Percentiles rank a stretch among this genome's conserved stretches.
Evolutionary conservation across 495 filamentous ascomycete genomes (phyloP).

Genomic region (Penicillium taxi): DNA sequence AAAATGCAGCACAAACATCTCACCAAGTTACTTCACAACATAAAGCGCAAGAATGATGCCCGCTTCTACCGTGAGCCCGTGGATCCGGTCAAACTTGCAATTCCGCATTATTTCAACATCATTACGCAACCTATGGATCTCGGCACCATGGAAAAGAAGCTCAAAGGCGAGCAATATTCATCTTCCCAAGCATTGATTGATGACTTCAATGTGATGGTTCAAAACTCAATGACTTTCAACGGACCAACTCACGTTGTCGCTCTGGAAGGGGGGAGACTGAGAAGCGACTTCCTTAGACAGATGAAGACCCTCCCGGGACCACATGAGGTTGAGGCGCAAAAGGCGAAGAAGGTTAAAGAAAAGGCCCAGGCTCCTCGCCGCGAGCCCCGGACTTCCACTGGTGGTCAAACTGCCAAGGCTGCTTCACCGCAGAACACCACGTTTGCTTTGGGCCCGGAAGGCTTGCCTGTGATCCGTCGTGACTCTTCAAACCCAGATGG

Average conservation of each 20-base stretch:
- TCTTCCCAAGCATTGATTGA: constrained; percentile 55
- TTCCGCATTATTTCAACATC: constrained; percentile 62
- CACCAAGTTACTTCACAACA: constrained; percentile 49
- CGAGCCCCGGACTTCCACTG: constrained; percentile 42
- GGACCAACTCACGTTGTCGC: constrained; percentile 66
- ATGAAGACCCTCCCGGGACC: constrained; percentile 44
- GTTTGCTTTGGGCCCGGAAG: constrained; percentile 76
- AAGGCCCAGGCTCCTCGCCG: constrained; percentile 46
- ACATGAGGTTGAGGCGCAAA: constrained; percentile 55
- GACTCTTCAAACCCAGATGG: constrained; percentile 69
- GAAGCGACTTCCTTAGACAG: constrained; percentile 51
- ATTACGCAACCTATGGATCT: constrained; percentile 79
- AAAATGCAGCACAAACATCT: constrained; percentile 51
- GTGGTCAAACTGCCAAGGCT: constrained; percentile 32
- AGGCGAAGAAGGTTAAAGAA: constrained; percentile 43
- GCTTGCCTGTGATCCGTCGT: constrained; percentile 85
- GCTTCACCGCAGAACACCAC: constrained; percentile 48
- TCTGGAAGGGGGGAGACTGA: constrained; percentile 51
- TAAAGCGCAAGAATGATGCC: constrained; percentile 76
- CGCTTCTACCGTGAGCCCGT: constrained; percentile 68
- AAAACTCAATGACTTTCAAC: constrained; percentile 77
- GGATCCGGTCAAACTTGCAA: constrained; percentile 54
- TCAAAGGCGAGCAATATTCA: constrained; percentile 60
- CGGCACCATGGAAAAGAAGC: constrained; percentile 67
- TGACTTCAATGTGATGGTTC: constrained; percentile 67